Evolutionary conservation across 306 rosid genomes (phyloP).

Genomic region (Dryas octopetala): DNA sequence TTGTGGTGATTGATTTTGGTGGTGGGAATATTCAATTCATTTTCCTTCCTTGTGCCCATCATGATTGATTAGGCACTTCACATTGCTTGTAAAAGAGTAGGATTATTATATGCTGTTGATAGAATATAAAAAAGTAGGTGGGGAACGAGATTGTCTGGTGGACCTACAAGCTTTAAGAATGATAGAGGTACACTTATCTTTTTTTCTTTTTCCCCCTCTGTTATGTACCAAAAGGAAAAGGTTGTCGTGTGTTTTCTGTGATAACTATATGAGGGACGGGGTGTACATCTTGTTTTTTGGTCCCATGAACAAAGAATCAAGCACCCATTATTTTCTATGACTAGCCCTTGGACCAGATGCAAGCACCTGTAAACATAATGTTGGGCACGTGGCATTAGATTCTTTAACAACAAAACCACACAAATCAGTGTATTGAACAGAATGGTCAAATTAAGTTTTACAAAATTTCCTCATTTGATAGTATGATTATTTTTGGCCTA

Average conservation of each 20-base stretch:
- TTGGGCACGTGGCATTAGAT: too few species aligned
- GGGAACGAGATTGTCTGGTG: not conserved
- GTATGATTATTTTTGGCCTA: too few species aligned
- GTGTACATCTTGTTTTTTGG: slow-evolving; percentile 1
- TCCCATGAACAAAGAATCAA: not conserved
- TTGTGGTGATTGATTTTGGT: slow-evolving; percentile 31
- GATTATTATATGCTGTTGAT: not conserved
- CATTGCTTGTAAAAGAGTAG: slow-evolving; percentile 22
- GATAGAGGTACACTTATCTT: not conserved
- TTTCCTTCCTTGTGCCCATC: slow-evolving; percentile 15
- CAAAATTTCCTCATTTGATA: too few species aligned
- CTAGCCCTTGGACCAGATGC: too few species aligned
- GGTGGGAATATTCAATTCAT: slow-evolving; percentile 25
- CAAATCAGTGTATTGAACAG: too few species aligned
- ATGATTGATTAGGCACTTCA: slow-evolving; percentile 25
- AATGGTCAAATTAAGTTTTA: too few species aligned
- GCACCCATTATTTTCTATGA: not conserved
- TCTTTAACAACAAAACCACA: too few species aligned
- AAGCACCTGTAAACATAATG: too few species aligned
- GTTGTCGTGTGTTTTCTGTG: slow-evolving; percentile 6
- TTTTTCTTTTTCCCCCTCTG: not conserved
- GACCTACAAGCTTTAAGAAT: not conserved
- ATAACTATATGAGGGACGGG: not conserved
- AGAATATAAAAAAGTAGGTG: not conserved
- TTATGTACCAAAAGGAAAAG: not conserved